Evolutionary conservation across 139 green algal genomes (phyloP).

Genomic region (Chlamydomonas sp.): DNA sequence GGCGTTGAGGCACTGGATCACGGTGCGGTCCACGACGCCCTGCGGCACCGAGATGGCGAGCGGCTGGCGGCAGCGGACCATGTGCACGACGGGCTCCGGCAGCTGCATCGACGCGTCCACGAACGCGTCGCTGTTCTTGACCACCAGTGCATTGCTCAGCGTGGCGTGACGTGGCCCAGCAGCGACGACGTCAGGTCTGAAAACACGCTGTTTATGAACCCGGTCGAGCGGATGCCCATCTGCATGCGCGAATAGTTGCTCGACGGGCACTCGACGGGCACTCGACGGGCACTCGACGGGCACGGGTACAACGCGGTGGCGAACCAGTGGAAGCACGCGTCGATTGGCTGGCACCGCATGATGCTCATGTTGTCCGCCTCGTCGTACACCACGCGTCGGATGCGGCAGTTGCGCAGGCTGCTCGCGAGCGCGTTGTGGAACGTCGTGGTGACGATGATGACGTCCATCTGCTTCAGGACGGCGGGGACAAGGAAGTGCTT

Average conservation of each 20-base stretch:
- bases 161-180: not conserved
- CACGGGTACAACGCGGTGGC: no score
- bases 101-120: not conserved
- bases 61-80: not conserved
- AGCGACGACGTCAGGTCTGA: not conserved
- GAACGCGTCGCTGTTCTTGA: not conserved
- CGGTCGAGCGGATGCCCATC: not conserved
- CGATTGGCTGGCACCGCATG: no score
- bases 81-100: not conserved
- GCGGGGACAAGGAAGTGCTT: not conserved
- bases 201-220: not conserved
- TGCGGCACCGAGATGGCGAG: not conserved
- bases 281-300: no score
- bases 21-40: not conserved
- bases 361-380: no score
- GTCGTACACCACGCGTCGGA: not conserved
- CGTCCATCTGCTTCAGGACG: not conserved
- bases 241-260: not conserved
- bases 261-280: not conserved
- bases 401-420: not conserved
- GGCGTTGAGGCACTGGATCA: slow-evolving; percentile 1
- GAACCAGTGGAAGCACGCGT: no score
- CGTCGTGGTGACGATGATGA: not conserved
- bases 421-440: not conserved
- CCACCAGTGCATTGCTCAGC: slow-evolving; percentile 4